phyloP scores from a whole-genome alignment of 73 alveolate species.

The Uronychia setigera region DNA sequence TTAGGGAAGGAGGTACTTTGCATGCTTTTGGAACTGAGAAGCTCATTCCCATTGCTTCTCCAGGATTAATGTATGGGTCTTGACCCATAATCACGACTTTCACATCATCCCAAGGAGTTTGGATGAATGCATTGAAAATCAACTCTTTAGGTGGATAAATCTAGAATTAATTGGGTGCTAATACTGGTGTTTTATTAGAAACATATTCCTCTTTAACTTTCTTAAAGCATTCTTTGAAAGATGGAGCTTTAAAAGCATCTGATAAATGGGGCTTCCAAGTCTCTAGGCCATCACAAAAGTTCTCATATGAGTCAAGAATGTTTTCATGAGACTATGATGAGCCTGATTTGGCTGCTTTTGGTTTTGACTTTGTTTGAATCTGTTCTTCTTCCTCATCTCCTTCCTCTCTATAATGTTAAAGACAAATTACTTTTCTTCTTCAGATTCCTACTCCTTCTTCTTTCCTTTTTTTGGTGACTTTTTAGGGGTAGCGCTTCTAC shows the following conservation, averaged over 20 bases:
- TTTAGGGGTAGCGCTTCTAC: no score
- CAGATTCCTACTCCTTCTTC: background rate
- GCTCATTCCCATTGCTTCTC: constrained; percentile 97
- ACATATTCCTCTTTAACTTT: constrained; percentile 33
- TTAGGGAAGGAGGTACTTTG: constrained; percentile 90
- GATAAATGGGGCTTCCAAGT: constrained; percentile 69
- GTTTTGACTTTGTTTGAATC: background rate
- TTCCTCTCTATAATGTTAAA: background rate
- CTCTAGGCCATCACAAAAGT: constrained; percentile 62
- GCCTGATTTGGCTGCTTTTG: background rate
- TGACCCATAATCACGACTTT: constrained; percentile 95
- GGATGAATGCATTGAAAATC: constrained; percentile 88
- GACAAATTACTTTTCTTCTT: background rate
- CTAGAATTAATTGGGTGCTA: background rate
- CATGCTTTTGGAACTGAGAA: constrained; percentile 84
- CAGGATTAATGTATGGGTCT: constrained; percentile 93
- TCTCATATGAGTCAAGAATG: constrained; percentile 45
- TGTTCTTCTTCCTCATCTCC: background rate
- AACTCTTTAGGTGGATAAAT: constrained; percentile 83
- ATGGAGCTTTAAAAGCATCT: constrained; percentile 46
- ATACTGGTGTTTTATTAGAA: background rate
- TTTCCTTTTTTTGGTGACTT: no score
- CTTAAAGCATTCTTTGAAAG: background rate
- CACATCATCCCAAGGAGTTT: constrained; percentile 74
- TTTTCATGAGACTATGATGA: constrained; percentile 3